Evolutionary conservation across 768 basidiomycete species (phyloP), one percentile per base, ranked within the genome.

Genomic region (Artomyces pyxidatus): DNA sequence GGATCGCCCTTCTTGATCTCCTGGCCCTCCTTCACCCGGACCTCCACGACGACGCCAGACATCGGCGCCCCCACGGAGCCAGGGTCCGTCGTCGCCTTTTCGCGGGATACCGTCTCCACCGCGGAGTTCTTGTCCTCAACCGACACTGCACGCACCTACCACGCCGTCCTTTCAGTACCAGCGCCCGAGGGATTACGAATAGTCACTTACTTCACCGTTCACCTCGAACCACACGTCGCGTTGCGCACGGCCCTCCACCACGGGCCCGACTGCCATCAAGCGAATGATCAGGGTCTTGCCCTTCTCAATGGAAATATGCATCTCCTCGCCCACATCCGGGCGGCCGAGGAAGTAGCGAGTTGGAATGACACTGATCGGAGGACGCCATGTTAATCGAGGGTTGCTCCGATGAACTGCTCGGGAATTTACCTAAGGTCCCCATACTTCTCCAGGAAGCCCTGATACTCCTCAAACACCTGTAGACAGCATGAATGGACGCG

Each of bases 1-100:
- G 95, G 93, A 71, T 99, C 96, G 44, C 96, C 96, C 70, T 93
- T 95, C 81, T 86, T 94, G 67, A 99, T 93, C 63, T 95, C 91
- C 50, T 94, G 86, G 21, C 93, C 93, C 67, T 98, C 96, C 71
- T 96, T 95, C 52, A 97, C 94, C 61, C 95, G 77, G 42, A 99
- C 93, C 66, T 99, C 96, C 16, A 99, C 88, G 47, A 98, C 93
- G 43, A 98, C 95, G 66, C 94, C 96, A 49, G 90, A 91, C 92
- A 96, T 95, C 3, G 93, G 90, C 43, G 92, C 91, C 47, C 94
- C 96, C 54, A 98, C 86, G n/a, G 89, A 93, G 56, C 96, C 95
- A 51, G 95, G 94, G 64, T 94, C 94, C 55, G 73, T 73, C 10
- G 89, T 85, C 10, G 96, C 91, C 77, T 85, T 94, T 78, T 99